Evolutionary conservation across 805 yeast species (phyloP), one percentile per base, ranked within the genome.

Genomic region (Lachancea dasiensis): DNA sequence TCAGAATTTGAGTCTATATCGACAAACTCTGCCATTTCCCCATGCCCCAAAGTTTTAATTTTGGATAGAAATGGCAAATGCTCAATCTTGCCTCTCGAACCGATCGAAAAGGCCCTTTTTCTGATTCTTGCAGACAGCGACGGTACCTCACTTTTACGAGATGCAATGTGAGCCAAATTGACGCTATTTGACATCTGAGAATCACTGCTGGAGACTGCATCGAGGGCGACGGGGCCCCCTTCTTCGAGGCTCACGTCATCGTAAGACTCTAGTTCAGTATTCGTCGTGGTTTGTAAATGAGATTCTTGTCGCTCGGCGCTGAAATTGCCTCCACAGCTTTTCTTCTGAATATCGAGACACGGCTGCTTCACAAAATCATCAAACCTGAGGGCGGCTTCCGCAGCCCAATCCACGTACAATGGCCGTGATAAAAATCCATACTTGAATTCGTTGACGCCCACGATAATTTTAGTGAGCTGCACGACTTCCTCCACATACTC

Each of bases 341-440:
- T 21, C 14, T 25, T 36, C 23, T 38, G 42, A 8, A n/a, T 31
- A 6, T 17, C 17, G 6, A 6, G 9, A 5, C 13, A 7, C 3
- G 33, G 20, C 27, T 34, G 50, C 6, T 40, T 45, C 2, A 54
- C 33, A 31, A 56, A 55, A n/a, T 50, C 46, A 34, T 54, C 58
- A 38, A 56, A 67, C 0, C 64, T 67, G n/a, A 59, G 51, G 3
- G 63, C 60, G 0, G 71, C 69, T 27, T 59, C 61, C 0, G 64
- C 61, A 2, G 71, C 70, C 59, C 69, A 68, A 30, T 63, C 67
- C 15, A 61, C 62, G 44, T 63, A 63, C 10, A 70, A 48, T 0
- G 76, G 68, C 11, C 77, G 62, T 31, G 75, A 68, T 39, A 72
- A 50, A 45, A 72, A 72, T 2, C 78, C 75, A 45, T 69, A 70